Evolutionary conservation across 2,329 filamentous ascomycete genomes (phyloP).

Genomic region (Epichloe sp.): DNA sequence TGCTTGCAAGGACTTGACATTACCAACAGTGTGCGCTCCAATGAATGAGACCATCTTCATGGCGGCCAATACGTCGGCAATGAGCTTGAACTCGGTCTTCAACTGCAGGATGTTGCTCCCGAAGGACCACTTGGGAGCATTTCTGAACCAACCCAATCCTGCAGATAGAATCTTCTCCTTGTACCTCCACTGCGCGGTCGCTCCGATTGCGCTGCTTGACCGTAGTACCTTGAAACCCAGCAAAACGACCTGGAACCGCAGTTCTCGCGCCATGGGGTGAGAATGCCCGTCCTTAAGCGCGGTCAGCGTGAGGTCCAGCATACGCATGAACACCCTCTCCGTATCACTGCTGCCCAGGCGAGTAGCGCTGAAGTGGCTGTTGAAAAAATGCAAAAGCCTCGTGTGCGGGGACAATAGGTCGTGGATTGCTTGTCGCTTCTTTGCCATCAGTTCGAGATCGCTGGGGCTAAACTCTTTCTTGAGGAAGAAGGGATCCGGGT

Average conservation of each 20-base stretch:
- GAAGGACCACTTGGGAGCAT: conserved; percentile 81
- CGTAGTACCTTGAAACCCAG: conserved; percentile 69
- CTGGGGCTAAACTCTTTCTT: conserved; percentile 90
- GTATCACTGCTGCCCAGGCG: conserved; percentile 73
- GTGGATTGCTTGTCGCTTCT: conserved; percentile 65
- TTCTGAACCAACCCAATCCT: conserved; percentile 77
- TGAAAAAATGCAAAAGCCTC: conserved; percentile 74
- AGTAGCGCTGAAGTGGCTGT: conserved; percentile 88
- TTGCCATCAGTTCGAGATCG: conserved; percentile 61
- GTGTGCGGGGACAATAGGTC: conserved; percentile 79
- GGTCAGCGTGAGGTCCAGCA: conserved; percentile 67
- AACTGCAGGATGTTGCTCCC: conserved; percentile 87
- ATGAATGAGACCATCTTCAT: conserved; percentile 53
- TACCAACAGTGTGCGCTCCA: conserved; percentile 36
- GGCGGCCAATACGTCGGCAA: conserved; percentile 59
- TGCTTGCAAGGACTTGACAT: conserved; percentile 52
- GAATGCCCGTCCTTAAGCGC: conserved; percentile 56
- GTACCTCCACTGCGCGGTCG: conserved; percentile 59
- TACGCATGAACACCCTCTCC: conserved; percentile 66
- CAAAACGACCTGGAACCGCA: conserved; percentile 79
- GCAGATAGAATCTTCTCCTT: conserved; percentile 85
- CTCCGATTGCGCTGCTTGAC: conserved; percentile 53
- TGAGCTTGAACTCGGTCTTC: conserved; percentile 77
- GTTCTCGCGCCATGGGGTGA: conserved; percentile 80
- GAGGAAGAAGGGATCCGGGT: conserved; percentile 78